Conservation (phyloP, 2,329 filamentous ascomycete genomes). For the Penicillium digitatum region DNA sequence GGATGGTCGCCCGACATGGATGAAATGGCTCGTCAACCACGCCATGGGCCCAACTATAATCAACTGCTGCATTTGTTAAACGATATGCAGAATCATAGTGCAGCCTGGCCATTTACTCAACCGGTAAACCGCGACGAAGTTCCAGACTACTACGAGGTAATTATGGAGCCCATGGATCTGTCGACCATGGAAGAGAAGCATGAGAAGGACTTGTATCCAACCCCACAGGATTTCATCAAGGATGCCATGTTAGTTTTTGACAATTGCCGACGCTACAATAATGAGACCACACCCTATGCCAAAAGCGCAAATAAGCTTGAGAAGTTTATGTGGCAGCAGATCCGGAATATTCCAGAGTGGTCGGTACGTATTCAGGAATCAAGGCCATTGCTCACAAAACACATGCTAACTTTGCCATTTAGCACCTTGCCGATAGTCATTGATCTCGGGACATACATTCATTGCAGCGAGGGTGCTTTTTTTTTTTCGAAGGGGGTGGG, state of each 20-base stretch:
- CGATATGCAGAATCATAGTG: constrained; percentile 88
- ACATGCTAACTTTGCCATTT: constrained; percentile 8
- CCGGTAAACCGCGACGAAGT: constrained; percentile 96
- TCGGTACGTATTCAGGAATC: constrained; percentile 48
- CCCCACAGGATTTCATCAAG: constrained; percentile 84
- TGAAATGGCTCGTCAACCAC: constrained; percentile 86
- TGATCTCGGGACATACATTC: constrained; percentile 14
- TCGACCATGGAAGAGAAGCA: constrained; percentile 94
- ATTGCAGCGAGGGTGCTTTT: constrained; percentile 14
- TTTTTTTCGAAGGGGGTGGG: too few species aligned
- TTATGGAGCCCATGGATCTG: constrained; percentile 96
- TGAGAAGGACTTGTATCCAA: constrained; percentile 86
- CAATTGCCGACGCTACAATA: constrained; percentile 95
- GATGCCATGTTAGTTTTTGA: constrained; percentile 88
- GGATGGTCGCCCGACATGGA: constrained; percentile 99
- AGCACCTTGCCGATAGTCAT: constrained; percentile 43
- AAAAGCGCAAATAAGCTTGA: constrained; percentile 92
- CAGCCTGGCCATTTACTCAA: constrained; percentile 89
- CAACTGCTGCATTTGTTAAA: constrained; percentile 88
- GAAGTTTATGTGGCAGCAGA: constrained; percentile 92
- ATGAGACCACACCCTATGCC: constrained; percentile 88
- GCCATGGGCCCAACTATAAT: constrained; percentile 94
- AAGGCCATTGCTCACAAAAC: neutral
- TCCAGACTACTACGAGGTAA: constrained; percentile 97
- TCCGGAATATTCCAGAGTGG: constrained; percentile 91